Evolutionary conservation across 1,284 basidiomycete genomes (phyloP), one percentile per base, ranked within the genome.

Genomic region (Malassezia nana): DNA sequence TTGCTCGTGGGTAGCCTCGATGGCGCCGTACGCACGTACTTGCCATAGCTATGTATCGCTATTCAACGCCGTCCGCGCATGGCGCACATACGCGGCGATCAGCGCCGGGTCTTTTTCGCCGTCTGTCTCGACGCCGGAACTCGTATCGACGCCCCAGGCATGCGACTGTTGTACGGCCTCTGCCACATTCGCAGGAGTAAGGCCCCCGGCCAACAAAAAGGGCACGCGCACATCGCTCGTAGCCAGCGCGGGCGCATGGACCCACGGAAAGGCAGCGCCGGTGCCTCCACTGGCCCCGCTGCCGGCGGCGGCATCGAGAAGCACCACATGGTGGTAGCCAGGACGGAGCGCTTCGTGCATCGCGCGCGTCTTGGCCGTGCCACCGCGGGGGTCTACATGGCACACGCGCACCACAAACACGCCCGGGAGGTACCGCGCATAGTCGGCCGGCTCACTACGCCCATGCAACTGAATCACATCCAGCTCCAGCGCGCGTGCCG

Each of bases 391-490:
- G 33, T 29, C 35, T 10, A 74, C 65, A 38, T 64, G 62, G 51
- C 72, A 72, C 15, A 72, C 68, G 6, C 65, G 62, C 20, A 72
- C 59, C 26, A 74, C 71, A 16, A 63, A 43, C 8, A 67, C 60
- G 12, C 66, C 69, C 1, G 71, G 69, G 4, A 74, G 53, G 55
- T 62, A 69, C 22, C 62, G 63, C 28, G 67, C 60, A 69, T 69
- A 74, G 35, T 69, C 68, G 9, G 64, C 46, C 13, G 55, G 57
- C 50, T 70, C 69, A 9, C 32, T 59, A 10, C 66, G 55, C 4
- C 72, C 72, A 46, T 74, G 72, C 47, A 74, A 53, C 55, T 74
- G 72, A 3, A 74, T 67, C 5, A 56, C 68, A 44, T 74, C 72
- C 6, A 74, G 57, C 28, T 55, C 42, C 16, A 73, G 63, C 39